Evolutionary conservation across 805 yeast genomes (phyloP).

Genomic region (Zygotorulaspora sp.): DNA sequence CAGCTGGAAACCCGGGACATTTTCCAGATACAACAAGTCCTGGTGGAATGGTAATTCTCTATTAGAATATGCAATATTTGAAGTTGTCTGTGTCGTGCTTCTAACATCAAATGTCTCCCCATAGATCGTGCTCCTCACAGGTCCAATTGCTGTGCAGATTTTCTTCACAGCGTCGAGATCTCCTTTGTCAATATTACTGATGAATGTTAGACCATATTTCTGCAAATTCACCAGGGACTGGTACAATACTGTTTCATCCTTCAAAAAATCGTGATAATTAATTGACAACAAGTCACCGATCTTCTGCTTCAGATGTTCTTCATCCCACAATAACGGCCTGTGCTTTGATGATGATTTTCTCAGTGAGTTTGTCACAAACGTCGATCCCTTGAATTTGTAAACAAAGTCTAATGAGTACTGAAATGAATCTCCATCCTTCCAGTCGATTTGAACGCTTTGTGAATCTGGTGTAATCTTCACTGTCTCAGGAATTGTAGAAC

Average conservation of each 20-base stretch:
- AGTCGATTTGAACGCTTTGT: conserved; percentile 39
- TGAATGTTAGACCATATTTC: conserved; percentile 51
- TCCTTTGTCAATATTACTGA: conserved; percentile 49
- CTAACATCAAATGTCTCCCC: conserved; percentile 68
- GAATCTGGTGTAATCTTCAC: conserved; percentile 36
- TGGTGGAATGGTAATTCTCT: conserved; percentile 66
- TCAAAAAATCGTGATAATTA: conserved; percentile 41
- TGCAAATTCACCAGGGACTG: conserved; percentile 45
- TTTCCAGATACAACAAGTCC: conserved; percentile 72
- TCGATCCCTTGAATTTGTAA: conserved; percentile 39
- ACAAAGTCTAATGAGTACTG: conserved; percentile 46
- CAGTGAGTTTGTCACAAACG: conserved; percentile 27
- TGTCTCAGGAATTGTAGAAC: conserved; percentile 35
- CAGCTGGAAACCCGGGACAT: conserved; percentile 76
- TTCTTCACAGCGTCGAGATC: conserved; percentile 36
- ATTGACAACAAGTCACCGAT: conserved; percentile 29
- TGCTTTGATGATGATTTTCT: conserved; percentile 29
- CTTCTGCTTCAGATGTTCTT: conserved; percentile 20
- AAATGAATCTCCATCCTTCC: conserved; percentile 46
- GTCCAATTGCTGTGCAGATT: conserved; percentile 57
- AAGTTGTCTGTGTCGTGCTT: conserved; percentile 45
- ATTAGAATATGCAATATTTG: conserved; percentile 66
- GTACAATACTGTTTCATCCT: conserved; percentile 35
- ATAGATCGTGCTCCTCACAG: conserved; percentile 64
- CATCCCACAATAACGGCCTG: conserved; percentile 43